Evolutionary conservation across 768 basidiomycete genomes (phyloP).

Genomic region (Suillus spraguei): DNA sequence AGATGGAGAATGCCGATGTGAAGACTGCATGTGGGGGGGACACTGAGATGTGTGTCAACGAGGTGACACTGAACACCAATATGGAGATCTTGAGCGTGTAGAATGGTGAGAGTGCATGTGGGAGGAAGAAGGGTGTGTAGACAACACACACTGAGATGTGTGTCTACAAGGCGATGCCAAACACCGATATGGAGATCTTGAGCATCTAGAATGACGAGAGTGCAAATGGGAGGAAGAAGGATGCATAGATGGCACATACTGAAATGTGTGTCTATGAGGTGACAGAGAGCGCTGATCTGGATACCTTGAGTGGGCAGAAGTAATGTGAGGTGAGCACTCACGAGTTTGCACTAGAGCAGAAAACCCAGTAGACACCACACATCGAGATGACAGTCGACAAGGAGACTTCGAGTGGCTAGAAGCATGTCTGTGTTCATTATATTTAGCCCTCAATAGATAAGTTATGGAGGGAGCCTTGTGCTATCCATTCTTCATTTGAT

Average conservation of each 20-base stretch:
- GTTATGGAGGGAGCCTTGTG: neutral
- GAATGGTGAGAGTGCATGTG: neutral
- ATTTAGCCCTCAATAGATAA: neutral
- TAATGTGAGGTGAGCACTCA: slow-evolving; percentile 2
- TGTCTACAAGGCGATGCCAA: no score
- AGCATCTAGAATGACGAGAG: no score
- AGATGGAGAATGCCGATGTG: no score
- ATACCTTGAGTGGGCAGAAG: neutral
- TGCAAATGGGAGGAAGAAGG: neutral
- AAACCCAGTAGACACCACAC: neutral
- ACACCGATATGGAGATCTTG: no score
- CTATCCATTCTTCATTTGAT: neutral
- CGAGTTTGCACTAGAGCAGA: neutral
- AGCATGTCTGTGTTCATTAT: neutral
- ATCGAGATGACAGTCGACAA: neutral
- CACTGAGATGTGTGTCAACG: neutral
- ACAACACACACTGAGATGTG: no score
- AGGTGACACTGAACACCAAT: neutral
- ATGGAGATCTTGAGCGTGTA: neutral
- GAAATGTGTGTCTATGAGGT: neutral
- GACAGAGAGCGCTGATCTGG: neutral
- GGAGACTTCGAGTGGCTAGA: neutral
- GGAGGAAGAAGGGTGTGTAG: neutral
- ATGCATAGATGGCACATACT: neutral
- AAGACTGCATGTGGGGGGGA: neutral